Evolutionary conservation across 129 eudicot species (phyloP).

Genomic region (Smallanthus sonchifolius): DNA sequence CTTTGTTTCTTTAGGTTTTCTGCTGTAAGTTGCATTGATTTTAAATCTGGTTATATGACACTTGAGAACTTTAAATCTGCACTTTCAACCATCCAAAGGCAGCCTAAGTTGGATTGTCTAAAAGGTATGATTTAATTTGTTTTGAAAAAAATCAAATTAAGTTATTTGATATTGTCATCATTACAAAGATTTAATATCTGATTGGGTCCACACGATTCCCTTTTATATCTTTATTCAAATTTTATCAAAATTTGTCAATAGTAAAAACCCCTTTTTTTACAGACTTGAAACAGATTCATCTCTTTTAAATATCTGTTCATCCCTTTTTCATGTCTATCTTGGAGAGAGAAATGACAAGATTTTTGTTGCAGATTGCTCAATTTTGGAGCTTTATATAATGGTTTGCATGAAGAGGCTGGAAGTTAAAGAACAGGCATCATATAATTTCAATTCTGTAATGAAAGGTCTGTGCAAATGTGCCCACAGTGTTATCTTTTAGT

Average conservation of each 20-base stretch:
- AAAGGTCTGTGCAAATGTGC: conserved; percentile 49
- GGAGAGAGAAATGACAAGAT: background rate
- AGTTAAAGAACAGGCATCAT: conserved; percentile 61
- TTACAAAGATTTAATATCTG: background rate
- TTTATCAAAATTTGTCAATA: background rate
- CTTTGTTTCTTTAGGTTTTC: conserved; percentile 47
- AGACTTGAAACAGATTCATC: background rate
- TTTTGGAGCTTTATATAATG: conserved; percentile 72
- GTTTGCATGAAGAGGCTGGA: conserved; percentile 95
- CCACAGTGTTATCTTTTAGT: background rate
- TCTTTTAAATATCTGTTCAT: background rate
- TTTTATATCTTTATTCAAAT: background rate
- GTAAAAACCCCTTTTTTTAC: background rate
- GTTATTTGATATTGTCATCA: background rate
- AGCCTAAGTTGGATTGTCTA: conserved; percentile 76
- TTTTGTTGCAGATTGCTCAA: conserved; percentile 72
- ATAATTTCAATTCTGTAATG: conserved; percentile 85
- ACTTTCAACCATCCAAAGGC: conserved; percentile 64
- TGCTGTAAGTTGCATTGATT: conserved; percentile 63
- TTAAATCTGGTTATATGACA: conserved; percentile 58
- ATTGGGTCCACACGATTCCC: background rate
- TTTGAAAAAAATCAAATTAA: background rate
- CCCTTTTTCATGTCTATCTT: background rate
- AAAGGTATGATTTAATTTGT: conserved; percentile 44
- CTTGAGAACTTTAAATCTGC: conserved; percentile 85